Evolutionary conservation across 1,139 yeast species (phyloP), one percentile per base, ranked within the genome.

Genomic region (Suhomyces bribrorum): DNA sequence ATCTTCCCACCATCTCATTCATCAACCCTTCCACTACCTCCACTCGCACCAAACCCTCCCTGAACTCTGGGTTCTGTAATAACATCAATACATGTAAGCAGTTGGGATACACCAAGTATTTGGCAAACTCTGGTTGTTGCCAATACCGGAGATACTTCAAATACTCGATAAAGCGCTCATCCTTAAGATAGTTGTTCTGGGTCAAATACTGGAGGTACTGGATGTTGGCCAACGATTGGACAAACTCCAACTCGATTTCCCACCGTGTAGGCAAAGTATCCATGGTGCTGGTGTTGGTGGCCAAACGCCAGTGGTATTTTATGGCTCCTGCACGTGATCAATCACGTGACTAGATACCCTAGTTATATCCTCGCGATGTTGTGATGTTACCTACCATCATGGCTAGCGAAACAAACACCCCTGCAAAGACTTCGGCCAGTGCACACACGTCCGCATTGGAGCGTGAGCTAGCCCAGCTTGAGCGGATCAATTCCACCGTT

Each of bases 231-330:
- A 86, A 68, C n/a, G 90, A 80, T 59, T 86, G 95, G 5, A 86
- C 87, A 59, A 86, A 86, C 65, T 85, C 95, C 24, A 85, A 70
- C 53, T 85, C 95, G 24, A 85, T 79, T 52, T 86, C 95, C 86
- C 90, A 86, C 48, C 94, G 61, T 8, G 85, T 77, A 11, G 94
- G 92, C 18, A 83, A 46, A 16, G 45, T 37, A 13, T 40, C 44
- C 38, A 36, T 40, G 7, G 20, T 32, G 18, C 12, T 25, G n/a
- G 7, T 7, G 14, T 25, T 25, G 15, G 8, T 20, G 23, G 23
- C 1, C 3, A 8, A 20, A 20, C 4, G 23, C 11, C 11, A n/a
- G 8, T 20, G 11, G 8, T 4, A 20, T n/a, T 20, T 20, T 20
- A 8, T 20, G 23, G 23, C 23, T 20, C 9, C 13, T 7, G 16